Evolutionary conservation across 306 rosid species (phyloP).

Genomic region (Cicer judaicum): DNA sequence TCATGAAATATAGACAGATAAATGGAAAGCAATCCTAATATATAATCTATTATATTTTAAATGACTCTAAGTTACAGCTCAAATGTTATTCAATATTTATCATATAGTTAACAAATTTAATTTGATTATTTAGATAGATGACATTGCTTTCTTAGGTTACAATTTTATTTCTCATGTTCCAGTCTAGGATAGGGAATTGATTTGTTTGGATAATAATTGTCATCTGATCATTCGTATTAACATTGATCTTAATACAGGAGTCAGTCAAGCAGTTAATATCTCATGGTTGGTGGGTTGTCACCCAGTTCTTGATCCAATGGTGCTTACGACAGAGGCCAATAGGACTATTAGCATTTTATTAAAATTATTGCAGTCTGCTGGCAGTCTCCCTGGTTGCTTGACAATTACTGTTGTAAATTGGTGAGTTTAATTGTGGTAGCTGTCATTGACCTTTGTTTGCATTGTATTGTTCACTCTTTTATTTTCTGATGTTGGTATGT

Average conservation of each 20-base stretch:
- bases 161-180: conserved; percentile 19
- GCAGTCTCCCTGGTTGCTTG: conserved; percentile 76
- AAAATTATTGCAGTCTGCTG: conserved; percentile 73
- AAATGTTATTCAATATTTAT: neutral
- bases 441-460: conserved; percentile 33
- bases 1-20: neutral
- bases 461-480: conserved; percentile 28
- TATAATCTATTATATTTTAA: neutral
- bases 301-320: conserved; percentile 77
- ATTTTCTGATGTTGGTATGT: conserved; percentile 30
- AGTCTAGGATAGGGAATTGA: conserved; percentile 18
- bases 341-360: conserved; percentile 74
- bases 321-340: conserved; percentile 82
- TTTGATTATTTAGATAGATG: conserved; percentile 16
- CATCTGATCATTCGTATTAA: conserved; percentile 37
- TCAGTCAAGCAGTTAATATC: conserved; percentile 64
- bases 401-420: conserved; percentile 80
- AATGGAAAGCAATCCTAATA: neutral
- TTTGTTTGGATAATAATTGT: conserved; percentile 36
- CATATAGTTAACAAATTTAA: neutral
- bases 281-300: conserved; percentile 85
- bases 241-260: conserved; percentile 52
- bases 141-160: conserved; percentile 28
- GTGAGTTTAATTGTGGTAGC: conserved; percentile 62
- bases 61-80: neutral